Evolutionary conservation across 306 rosid genomes (phyloP).

Genomic region (Ormosia semicastrata): DNA sequence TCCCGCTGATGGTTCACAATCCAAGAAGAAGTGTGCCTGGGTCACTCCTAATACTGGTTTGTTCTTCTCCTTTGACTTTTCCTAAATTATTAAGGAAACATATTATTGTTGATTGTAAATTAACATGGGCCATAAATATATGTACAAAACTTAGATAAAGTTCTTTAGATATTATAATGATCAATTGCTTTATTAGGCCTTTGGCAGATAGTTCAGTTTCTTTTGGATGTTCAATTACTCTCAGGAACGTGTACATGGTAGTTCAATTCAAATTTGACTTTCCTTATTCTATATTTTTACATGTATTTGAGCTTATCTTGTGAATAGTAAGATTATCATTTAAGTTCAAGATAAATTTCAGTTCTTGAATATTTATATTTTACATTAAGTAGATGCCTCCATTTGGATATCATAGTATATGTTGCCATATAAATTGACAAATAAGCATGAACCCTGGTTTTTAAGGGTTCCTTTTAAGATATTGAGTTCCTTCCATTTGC

Average conservation of each 20-base stretch:
- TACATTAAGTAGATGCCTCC: not conserved
- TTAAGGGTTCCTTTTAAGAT: not conserved
- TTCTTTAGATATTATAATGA: no score
- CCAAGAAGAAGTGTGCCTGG: conserved; percentile 81
- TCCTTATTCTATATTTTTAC: not conserved
- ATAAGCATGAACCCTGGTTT: not conserved
- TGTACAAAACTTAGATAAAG: not conserved
- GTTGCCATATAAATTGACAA: conserved; percentile 5
- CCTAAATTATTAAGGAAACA: not conserved
- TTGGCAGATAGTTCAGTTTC: conserved; percentile 4
- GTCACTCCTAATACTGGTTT: conserved; percentile 82
- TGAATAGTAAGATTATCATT: not conserved
- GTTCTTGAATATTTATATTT: not conserved
- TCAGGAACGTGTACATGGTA: not conserved
- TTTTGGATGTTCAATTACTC: conserved; percentile 7
- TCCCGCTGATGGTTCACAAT: conserved; percentile 47
- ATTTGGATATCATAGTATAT: not conserved
- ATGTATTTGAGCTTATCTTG: conserved; percentile 7
- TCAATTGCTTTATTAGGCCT: not conserved
- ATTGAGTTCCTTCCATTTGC: conserved; percentile 3
- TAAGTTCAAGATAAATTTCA: not conserved
- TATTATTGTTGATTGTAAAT: not conserved
- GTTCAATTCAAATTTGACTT: conserved; percentile 7
- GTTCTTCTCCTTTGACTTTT: conserved; percentile 33
- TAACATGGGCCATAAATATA: not conserved